Evolutionary conservation across 1,139 yeast species (phyloP).

Genomic region (Zygosaccharomyces pseudobailii): DNA sequence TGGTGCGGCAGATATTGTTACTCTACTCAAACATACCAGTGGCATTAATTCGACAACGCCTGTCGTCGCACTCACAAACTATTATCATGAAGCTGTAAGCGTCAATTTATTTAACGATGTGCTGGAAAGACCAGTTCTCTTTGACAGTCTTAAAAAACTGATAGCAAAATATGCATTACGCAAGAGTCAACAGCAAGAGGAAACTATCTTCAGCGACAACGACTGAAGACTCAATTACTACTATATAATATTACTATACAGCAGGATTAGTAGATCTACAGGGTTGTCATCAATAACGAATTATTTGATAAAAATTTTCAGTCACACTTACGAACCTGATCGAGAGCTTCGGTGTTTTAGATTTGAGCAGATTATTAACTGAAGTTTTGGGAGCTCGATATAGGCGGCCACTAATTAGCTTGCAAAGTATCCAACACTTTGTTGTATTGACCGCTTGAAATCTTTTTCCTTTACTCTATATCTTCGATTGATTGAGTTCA

Average conservation of each 20-base stretch:
- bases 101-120: conserved; percentile 62
- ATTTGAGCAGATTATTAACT: neutral
- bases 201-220: conserved; percentile 30
- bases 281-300: neutral
- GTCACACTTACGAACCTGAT: too few species aligned
- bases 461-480: neutral
- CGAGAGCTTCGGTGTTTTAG: neutral
- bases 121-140: conserved; percentile 69
- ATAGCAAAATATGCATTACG: conserved; percentile 31
- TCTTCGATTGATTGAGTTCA: neutral
- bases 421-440: neutral
- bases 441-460: neutral
- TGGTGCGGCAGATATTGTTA: conserved; percentile 68
- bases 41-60: conserved; percentile 76
- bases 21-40: conserved; percentile 69
- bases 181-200: conserved; percentile 32
- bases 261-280: neutral
- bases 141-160: conserved; percentile 38
- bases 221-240: conserved; percentile 14
- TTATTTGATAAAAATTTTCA: neutral
- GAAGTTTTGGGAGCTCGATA: neutral
- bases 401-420: neutral
- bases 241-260: neutral
- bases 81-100: conserved; percentile 61
- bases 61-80: conserved; percentile 70